Evolutionary conservation across 345 rosid species (phyloP).

Genomic region (Abelmoschus esculentus): DNA sequence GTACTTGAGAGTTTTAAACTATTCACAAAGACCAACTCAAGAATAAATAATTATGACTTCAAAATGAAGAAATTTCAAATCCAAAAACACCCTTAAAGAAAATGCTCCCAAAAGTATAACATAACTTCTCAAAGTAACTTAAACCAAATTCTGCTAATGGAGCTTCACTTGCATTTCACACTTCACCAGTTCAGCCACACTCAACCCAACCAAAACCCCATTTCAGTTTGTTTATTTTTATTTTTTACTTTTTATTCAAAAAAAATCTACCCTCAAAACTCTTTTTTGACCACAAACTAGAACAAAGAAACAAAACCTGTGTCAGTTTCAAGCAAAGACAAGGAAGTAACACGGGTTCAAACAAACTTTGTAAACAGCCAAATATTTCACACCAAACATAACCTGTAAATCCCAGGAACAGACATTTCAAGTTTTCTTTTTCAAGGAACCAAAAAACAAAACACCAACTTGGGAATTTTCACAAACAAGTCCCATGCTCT

Average conservation of each 20-base stretch:
- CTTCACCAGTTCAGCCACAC: background rate
- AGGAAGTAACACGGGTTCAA: slow-evolving; percentile 23
- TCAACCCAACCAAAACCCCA: background rate
- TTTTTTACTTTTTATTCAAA: too few relatives aligned
- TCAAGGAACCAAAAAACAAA: background rate
- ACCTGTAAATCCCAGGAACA: slow-evolving; percentile 19
- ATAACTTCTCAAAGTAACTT: slow-evolving; percentile 10
- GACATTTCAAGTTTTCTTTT: slow-evolving; percentile 12
- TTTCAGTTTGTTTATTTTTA: background rate
- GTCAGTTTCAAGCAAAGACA: slow-evolving; percentile 24
- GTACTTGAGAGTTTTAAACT: background rate
- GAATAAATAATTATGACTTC: background rate
- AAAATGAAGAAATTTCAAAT: background rate
- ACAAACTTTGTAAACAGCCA: slow-evolving; percentile 11
- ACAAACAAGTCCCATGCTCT: background rate
- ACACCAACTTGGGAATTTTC: background rate
- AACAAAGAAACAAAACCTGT: background rate
- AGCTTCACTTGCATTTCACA: slow-evolving; percentile 17
- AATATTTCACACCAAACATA: slow-evolving; percentile 10
- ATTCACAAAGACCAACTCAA: background rate
- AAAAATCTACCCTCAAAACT: too few relatives aligned
- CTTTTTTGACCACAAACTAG: too few relatives aligned
- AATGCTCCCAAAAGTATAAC: background rate
- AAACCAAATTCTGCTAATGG: slow-evolving; percentile 14
- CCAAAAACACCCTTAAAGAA: slow-evolving; percentile 2